Base-by-base conservation (phyloP, 352 stramenopile species). In the Pythium guiyangense region DNA sequence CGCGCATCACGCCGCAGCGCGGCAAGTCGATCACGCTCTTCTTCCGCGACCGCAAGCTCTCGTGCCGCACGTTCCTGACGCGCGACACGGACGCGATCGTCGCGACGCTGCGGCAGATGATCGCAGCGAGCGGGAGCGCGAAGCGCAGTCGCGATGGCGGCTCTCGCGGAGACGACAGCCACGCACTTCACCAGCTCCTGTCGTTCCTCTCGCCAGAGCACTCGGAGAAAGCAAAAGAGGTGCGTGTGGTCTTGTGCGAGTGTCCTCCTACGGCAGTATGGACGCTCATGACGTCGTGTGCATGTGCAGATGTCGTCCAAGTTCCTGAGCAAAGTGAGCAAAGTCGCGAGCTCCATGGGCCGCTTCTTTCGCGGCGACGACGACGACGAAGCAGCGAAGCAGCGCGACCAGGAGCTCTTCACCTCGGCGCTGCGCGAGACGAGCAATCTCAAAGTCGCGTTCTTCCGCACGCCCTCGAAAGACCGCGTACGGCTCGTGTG, bases 21-120 rank as follows among this genome's bases (percentile, higher is more conserved):
- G 74, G 80, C 60, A 90, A 89, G 60, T 90, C 83, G 22, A 50
- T 92, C 58, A 92, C 79, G 37, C 62, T 92, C 15, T 92, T 92
- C 69, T 92, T 92, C 63, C 86, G 86, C 59, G 62, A 85, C 54
- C 73, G 69, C 20, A 59, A 66, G 31, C 54, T 79, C 44, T 72
- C 64, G 17, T 92, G 83, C 47, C 79, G 83, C 37, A 92, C 81
- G 39, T 83, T 92, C 39, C 54, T 92, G 44, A 90, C 77, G 26
- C 60, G 66, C 20, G 73, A 89, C 52, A 92, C 83, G 54, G 78
- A 92, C 29, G 75, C 69, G 18, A 90, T 92, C 49, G 66, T 89
- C 9, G 67, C 67, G 14, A 70, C 88, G 58, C 64, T 92, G 34
- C 70, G 80, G 45, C 62, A 68, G 12, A 92, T 92, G 77, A 84